Conservation (phyloP, 331 rosid species). For the Quercus phellos region DNA sequence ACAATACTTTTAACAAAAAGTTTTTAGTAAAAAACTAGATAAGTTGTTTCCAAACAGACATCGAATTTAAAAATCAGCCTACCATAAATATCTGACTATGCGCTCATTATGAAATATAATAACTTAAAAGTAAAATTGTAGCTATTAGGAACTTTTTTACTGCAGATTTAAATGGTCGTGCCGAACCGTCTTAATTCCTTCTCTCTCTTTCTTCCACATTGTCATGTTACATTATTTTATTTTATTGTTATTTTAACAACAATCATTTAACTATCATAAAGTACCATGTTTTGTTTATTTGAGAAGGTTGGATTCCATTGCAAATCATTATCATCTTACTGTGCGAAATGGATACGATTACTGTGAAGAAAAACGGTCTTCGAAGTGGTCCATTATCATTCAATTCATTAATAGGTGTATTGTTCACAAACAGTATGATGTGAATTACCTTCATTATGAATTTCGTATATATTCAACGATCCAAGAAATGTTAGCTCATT, state of each 20-base stretch:
- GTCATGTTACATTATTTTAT: no score
- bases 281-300: background rate
- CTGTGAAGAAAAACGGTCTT: background rate
- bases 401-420: background rate
- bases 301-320: background rate
- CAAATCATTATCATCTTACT: background rate
- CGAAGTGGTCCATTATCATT: background rate
- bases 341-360: background rate
- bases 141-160: no score
- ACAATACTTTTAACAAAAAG: fast-evolving
- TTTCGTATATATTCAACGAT: background rate
- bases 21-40: fast-evolving
- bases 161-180: no score
- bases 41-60: fast-evolving
- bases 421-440: background rate
- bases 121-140: no score
- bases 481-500: background rate
- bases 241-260: no score
- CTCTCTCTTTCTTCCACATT: no score
- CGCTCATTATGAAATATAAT: no score
- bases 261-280: background rate
- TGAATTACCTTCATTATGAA: background rate
- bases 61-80: no score
- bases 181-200: no score
- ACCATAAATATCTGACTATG: no score